A percentile compares a stretch with the other conserved stretches of the same genome.
These are phyloP conservation scores for Begonia masoniana DNA, from an alignment of 306 rosid species.

Conservation along the genomic window DNA sequence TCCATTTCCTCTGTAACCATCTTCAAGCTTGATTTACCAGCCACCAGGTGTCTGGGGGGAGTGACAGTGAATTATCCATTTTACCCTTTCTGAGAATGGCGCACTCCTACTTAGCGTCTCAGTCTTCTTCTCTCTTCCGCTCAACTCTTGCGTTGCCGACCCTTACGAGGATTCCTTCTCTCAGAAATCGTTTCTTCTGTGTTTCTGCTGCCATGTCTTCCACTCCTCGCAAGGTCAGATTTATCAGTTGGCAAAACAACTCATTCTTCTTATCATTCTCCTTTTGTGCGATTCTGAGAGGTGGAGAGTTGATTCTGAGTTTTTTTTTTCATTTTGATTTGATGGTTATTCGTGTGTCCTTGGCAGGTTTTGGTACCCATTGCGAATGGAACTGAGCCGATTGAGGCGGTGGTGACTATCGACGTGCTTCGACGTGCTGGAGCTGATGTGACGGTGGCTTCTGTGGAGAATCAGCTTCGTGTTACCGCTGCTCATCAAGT, in stretches of 20 bases:
- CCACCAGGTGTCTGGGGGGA: too few species aligned
- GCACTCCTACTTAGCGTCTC: constrained; percentile 13
- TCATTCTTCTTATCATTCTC: not conserved
- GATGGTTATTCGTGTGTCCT: not conserved
- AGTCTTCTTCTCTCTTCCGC: constrained; percentile 7
- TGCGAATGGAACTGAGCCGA: constrained; percentile 84
- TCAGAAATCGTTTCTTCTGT: constrained; percentile 16
- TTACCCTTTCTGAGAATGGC: constrained; percentile 26
- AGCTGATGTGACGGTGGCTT: constrained; percentile 79
- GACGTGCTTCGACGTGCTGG: constrained; percentile 91
- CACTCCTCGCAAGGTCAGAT: constrained; percentile 8
- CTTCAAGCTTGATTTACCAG: too few species aligned
- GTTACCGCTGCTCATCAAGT: constrained; percentile 62
- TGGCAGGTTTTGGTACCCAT: constrained; percentile 65
- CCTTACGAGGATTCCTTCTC: not conserved
- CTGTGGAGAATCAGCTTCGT: constrained; percentile 43
- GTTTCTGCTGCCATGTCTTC: constrained; percentile 31
- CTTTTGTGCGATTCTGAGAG: not conserved
- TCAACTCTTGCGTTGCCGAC: constrained; percentile 4
- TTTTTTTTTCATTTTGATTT: not conserved
- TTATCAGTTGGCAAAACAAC: not conserved
- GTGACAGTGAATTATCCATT: constrained; percentile 10
- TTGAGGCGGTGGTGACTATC: constrained; percentile 72
- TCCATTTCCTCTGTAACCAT: too few species aligned
- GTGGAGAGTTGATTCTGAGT: not conserved